Evolutionary conservation across 192 early-diverging fungal species (phyloP).

Genomic region (Backusella liffmaniae): DNA sequence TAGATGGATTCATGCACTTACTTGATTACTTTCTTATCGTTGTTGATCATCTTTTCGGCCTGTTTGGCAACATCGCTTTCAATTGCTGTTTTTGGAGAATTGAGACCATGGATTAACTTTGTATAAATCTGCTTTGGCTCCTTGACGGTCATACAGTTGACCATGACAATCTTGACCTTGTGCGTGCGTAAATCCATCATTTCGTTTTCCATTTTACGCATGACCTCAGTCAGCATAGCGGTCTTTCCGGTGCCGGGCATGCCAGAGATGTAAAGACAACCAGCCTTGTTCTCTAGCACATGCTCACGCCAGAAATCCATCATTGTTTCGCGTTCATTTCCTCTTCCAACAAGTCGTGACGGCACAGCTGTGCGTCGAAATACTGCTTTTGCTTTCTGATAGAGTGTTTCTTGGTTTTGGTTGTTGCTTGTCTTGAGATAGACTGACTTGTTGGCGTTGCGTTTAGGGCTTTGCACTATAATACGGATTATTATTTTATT

Average conservation of each 20-base stretch:
- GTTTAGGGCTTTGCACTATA: neutral
- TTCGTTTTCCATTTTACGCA: constrained; percentile 39
- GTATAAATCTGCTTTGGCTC: constrained; percentile 68
- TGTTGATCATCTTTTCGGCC: constrained; percentile 54
- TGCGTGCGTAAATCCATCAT: constrained; percentile 38
- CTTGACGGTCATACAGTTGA: constrained; percentile 89
- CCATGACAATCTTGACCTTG: constrained; percentile 54
- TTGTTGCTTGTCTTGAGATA: neutral
- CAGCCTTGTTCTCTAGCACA: constrained; percentile 48
- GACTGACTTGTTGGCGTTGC: neutral
- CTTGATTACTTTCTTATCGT: constrained; percentile 49
- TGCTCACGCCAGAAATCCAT: constrained; percentile 51
- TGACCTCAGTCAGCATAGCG: constrained; percentile 68
- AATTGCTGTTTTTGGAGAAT: constrained; percentile 32
- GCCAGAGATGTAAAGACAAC: constrained; percentile 85
- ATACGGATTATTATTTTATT: neutral
- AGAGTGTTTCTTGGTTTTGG: neutral
- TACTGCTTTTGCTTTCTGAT: constrained; percentile 26
- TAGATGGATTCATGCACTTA: constrained; percentile 31
- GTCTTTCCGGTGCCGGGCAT: constrained; percentile 96
- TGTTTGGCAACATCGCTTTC: constrained; percentile 46
- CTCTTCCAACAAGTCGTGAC: constrained; percentile 63
- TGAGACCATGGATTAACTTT: constrained; percentile 60
- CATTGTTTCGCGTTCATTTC: constrained; percentile 51
- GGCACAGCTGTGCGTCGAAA: constrained; percentile 64